phyloP scores from a whole-genome alignment of 179 eudicot genomes.

The Carnegiea gigantea region DNA sequence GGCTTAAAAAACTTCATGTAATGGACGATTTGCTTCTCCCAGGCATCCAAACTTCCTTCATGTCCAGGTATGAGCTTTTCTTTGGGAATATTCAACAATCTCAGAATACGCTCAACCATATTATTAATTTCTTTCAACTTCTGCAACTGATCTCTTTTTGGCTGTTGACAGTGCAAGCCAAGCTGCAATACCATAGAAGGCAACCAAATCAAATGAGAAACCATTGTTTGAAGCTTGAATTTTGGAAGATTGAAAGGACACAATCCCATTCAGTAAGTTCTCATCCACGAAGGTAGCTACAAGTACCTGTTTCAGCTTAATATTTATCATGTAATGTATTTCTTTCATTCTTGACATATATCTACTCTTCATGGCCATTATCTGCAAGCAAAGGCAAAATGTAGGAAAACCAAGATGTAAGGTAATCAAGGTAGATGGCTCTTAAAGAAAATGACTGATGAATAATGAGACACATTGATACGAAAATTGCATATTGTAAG shows the following conservation, averaged over 20 bases:
- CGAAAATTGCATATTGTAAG: no score
- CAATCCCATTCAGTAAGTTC: not conserved
- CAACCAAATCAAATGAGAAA: not conserved
- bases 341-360: not conserved
- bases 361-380: conserved; percentile 21
- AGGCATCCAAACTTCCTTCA: conserved; percentile 6
- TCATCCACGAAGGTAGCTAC: not conserved
- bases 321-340: not conserved
- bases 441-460: not conserved
- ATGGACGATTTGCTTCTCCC: conserved; percentile 2
- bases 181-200: conserved; percentile 18
- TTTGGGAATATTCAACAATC: conserved; percentile 18
- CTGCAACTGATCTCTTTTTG: not conserved
- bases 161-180: conserved; percentile 7
- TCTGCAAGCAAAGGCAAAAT: conserved; percentile 14
- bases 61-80: conserved; percentile 18
- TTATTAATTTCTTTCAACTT: not conserved
- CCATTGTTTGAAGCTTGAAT: not conserved
- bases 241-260: not conserved
- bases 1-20: conserved; percentile 8
- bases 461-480: not conserved
- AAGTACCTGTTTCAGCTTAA: conserved; percentile 19
- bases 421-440: not conserved
- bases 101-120: not conserved
- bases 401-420: not conserved